Evolutionary conservation across 257 asterid species (phyloP), one percentile per base, ranked within the genome.

Genomic region (Solanum tacnaense): DNA sequence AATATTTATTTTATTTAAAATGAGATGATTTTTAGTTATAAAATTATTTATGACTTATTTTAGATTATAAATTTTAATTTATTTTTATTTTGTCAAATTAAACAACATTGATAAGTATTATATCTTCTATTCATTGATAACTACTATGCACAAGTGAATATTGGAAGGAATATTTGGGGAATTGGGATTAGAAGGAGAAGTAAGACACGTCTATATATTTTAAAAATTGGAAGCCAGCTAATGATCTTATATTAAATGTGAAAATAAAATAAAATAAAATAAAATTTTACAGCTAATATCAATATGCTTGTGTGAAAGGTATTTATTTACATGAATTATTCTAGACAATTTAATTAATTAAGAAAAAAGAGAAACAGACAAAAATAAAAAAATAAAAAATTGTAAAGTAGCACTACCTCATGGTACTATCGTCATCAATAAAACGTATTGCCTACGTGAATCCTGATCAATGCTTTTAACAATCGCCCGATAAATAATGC

Each of bases 381-480:
- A 67, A 25, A 12, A 5, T 31, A 31, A 46, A 1, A 4, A n/a
- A 0, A 1, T 6, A 18, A 65, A 25, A 11, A 25, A 11, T 2
- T 25, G 9, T 0, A 5, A 25, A 27, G 9, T 0, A 0, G 9
- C 18, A 25, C 16, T 0, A 27, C 34, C 1, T 67, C 9, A 67
- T 52, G 73, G 32, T 67, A 25, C 13, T 5, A 25, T 67, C 73
- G 34, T 67, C 73, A 67, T 67, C 72, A n/a, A 65, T n/a, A 65
- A 9, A 0, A 65, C 72, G 72, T 65, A 0, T 5, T 67, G 9
- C 73, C 2, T 67, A 67, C 35, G 73, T 11, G 7, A 35, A 32
- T 32, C 34, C 34, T 32, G 9, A 65, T n/a, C 7, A 62, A 58
- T 56, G 25, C 62, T 18, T 21, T 1, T 0, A 56, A 7, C 1